Base-by-base conservation (phyloP, 352 stramenopile genomes). In the Blastocystis sp. region DNA sequence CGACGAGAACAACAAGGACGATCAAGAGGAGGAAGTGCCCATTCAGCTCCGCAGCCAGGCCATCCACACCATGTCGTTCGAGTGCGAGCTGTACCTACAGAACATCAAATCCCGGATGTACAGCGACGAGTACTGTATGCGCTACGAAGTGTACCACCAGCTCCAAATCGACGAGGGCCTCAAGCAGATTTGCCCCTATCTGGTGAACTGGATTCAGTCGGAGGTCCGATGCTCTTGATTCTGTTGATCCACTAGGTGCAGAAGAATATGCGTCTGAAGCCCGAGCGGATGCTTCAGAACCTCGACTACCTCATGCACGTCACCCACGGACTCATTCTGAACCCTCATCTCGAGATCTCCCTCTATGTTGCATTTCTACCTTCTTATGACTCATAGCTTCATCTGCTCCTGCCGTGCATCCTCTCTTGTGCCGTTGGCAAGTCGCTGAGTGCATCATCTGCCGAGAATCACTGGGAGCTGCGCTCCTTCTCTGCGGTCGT, bases 51-150 rank as follows among this genome's bases (percentile, higher is more conserved):
- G 43, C 5, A 64, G 53, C 45, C 53, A 53, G 7, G 64, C 71
- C 4, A 81, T 81, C 59, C 71, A 81, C n/a, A 52, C 56, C 2
- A 14, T 81, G 11, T 64, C 41, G 7, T 81, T 81, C 59, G 71
- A 81, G n/a, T 81, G 71, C 59, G 71, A 81, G 71, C 43, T 81
- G 10, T 81, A 81, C 45, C 71, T 81, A 5, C 64, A 81, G 9
- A 81, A 62, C 2, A 81, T 81, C 71, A 81, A 81, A 38, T 52
- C 23, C 28, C 71, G 71, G 21, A 64, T 81, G 43, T 81, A 62
- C 71, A 60, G 52, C 21, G 60, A 41, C 0, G 45, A 64, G n/a
- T 66, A 65, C 23, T 66, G 48, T 17, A 38, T 38, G 7, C 40
- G 48, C 7, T 23, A 17, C 34, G 71, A 81, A 38, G 45, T 81